phyloP scores from a whole-genome alignment of 208 protist species.

The Trypanosoma lewisi region DNA sequence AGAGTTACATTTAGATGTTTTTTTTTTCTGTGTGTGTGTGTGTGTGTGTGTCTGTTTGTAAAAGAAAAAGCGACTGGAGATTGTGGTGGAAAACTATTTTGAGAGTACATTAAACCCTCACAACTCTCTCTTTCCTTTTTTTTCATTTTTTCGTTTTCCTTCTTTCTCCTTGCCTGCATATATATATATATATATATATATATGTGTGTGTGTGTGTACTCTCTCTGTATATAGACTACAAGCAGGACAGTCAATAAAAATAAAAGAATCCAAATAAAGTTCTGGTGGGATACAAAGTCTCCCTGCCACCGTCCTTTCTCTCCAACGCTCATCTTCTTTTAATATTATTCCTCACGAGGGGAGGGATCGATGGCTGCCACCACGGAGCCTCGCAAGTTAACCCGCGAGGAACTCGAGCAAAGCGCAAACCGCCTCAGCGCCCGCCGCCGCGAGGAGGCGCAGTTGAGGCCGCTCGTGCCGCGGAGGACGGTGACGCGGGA shows the following conservation, averaged over 20 bases:
- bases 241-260: no score
- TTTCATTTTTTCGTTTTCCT: background rate
- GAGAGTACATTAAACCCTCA: background rate
- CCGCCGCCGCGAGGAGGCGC: conserved; percentile 19
- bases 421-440: conserved; percentile 70
- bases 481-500: conserved; percentile 44
- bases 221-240: no score
- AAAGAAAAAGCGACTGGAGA: background rate
- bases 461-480: conserved; percentile 49
- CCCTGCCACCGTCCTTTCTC: no score
- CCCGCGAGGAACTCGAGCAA: conserved; percentile 61
- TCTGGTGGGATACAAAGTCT: no score
- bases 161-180: background rate
- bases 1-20: background rate
- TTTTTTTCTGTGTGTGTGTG: no score
- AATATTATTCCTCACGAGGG: no score
- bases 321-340: no score
- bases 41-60: no score
- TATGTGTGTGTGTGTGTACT: background rate
- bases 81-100: background rate
- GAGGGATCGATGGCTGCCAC: conserved; percentile 15
- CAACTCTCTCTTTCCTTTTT: background rate
- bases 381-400: conserved; percentile 31
- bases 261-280: no score
- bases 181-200: background rate